phyloP scores from a whole-genome alignment of 805 yeast species.

The Lipomyces kockii region DNA sequence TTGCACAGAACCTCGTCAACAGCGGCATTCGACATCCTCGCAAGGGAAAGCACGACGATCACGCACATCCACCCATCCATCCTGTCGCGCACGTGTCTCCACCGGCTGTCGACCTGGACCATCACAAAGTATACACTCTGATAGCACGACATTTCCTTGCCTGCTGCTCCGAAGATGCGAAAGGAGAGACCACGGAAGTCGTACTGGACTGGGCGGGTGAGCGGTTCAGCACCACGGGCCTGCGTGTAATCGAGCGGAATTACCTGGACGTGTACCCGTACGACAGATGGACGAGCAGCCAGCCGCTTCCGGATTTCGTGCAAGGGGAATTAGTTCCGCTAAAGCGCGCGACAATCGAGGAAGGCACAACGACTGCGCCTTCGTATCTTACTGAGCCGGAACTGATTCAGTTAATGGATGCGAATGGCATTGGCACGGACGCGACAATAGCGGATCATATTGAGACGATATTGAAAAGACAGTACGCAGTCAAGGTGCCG shows the following conservation, averaged over 20 bases:
- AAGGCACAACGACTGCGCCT: constrained; percentile 84
- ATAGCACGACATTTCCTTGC: constrained; percentile 86
- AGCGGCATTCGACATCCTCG: constrained; percentile 68
- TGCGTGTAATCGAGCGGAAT: constrained; percentile 72
- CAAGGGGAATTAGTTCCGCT: constrained; percentile 64
- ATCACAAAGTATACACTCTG: constrained; percentile 80
- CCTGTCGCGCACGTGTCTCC: constrained; percentile 57
- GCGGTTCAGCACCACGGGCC: constrained; percentile 70
- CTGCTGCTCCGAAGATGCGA: constrained; percentile 89
- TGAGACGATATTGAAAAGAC: constrained; percentile 70
- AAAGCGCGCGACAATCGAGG: constrained; percentile 60
- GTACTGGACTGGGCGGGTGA: constrained; percentile 80
- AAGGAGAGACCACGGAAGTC: constrained; percentile 69
- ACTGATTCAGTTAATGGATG: constrained; percentile 90
- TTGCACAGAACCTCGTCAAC: constrained; percentile 55
- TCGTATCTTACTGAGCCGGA: constrained; percentile 87
- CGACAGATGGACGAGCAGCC: constrained; percentile 72
- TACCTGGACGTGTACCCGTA: constrained; percentile 82
- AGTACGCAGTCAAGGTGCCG: constrained; percentile 58
- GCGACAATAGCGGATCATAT: constrained; percentile 99
- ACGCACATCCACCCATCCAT: constrained; percentile 98
- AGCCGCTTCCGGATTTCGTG: constrained; percentile 65
- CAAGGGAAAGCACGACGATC: constrained; percentile 81
- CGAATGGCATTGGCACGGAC: constrained; percentile 97
- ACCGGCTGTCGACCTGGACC: constrained; percentile 48